Evolutionary conservation across 257 asterid species (phyloP).

Genomic region (Solanum lycopersicoides): DNA sequence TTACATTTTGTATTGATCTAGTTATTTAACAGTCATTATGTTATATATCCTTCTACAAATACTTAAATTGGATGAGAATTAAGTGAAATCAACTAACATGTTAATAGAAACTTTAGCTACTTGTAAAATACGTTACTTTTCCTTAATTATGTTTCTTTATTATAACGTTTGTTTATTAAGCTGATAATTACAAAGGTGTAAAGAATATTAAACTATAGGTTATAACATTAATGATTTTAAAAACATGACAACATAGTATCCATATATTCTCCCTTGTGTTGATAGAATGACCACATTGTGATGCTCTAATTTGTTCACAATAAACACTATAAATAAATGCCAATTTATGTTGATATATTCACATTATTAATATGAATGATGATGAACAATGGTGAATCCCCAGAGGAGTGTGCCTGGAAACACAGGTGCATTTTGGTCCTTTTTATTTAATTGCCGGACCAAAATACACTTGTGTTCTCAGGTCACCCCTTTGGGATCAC

Average conservation of each 20-base stretch:
- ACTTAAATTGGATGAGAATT: background rate
- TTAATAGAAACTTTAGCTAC: background rate
- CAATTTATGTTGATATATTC: background rate
- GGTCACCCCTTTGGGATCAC: constrained; percentile 41
- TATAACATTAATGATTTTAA: background rate
- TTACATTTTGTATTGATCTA: too few species aligned
- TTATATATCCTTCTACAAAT: background rate
- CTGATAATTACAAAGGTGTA: background rate
- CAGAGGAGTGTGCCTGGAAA: constrained; percentile 35
- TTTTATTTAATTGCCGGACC: background rate
- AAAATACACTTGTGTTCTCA: constrained; percentile 35
- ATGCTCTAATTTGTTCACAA: background rate
- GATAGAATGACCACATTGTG: constrained; percentile 10
- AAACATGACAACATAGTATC: background rate
- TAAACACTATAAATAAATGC: background rate
- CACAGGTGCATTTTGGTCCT: constrained; percentile 15
- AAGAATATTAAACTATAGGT: background rate
- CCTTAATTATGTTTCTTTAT: too few species aligned
- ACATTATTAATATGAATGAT: background rate
- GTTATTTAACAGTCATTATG: too few species aligned
- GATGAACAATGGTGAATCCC: constrained; percentile 1
- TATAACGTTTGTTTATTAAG: background rate
- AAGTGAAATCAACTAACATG: background rate
- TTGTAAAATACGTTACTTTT: background rate
- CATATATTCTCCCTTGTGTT: constrained; percentile 1